Base-by-base conservation (phyloP, 73 alveolate species). In the Paramecium pentaurelia region DNA sequence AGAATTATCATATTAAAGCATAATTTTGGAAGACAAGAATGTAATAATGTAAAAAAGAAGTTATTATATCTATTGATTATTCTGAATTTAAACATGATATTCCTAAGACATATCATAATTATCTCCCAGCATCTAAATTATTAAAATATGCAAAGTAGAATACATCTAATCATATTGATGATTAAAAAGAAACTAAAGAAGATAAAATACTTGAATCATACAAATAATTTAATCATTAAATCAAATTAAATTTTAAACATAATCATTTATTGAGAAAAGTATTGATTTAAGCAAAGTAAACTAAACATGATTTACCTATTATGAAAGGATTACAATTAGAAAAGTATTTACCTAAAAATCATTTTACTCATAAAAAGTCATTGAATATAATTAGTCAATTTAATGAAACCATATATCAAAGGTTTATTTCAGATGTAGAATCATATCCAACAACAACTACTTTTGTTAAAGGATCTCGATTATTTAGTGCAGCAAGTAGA, bases 401-500 rank as follows among this genome's bases (percentile, higher is more conserved):
- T 12, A 64, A 64, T 14, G 84, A 64, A 27, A 64, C 84, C 3
- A 6, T 9, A 6, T 64, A 64, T 34, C 27, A 64, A 64, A 64
- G 84, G 28, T 64, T 64, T 64, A 28, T 64, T 34, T 64, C 84
- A 28, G 84, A 64, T 28, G 49, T 64, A 28, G 84, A 64, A 64
- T 32, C 84, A 10, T 28, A 34, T 32, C 47, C 84, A 8, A 28
- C 84, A 12, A 54, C 70, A 54, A 34, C 84, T 5, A 64, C 84
- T 5, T 64, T 64, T 34, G 84, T 64, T 1, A 64, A 64, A 16
- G 84, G 84, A 28, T 32, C 84, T 64, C 42, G 84, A 28, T 28
- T 64, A 14, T 64, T 64, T 10, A 64, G 84, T 64, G 84, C 84
- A 11, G 84, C 84, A 64, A 64, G 84, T 14, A 64, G 84, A 28